A percentile compares a stretch with the other conserved stretches of the same genome.
These are phyloP conservation scores for Coccomyxa sp. DNA, from an alignment of 139 green algal species.

Conservation along the genomic window DNA sequence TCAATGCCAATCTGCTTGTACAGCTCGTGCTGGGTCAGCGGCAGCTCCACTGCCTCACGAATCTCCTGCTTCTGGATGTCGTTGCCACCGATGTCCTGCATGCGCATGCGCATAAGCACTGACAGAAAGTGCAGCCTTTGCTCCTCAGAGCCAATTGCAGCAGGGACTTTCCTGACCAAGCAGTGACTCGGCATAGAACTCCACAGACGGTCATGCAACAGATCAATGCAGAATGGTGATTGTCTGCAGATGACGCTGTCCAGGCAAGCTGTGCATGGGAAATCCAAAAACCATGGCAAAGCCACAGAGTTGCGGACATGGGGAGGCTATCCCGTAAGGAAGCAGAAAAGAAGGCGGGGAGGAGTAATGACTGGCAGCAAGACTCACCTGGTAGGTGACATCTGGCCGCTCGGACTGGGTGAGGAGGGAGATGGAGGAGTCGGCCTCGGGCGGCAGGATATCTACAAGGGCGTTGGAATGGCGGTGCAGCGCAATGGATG, in stretches of 20 bases:
- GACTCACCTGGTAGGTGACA: constrained; percentile 81
- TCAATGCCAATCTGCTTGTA: constrained; percentile 96
- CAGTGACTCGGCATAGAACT: not conserved
- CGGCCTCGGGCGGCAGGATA: constrained; percentile 96
- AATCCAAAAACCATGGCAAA: not conserved
- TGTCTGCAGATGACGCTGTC: not conserved
- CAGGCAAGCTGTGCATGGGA: not conserved
- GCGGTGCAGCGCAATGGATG: constrained; percentile 92
- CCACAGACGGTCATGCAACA: not conserved
- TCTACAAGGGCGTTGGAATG: constrained; percentile 99
- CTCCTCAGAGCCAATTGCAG: not conserved
- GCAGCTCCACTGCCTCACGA: constrained; percentile 97
- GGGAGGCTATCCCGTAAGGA: too few relatives aligned
- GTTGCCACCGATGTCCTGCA: constrained; percentile 93
- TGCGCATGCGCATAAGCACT: not conserved
- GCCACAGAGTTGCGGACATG: not conserved
- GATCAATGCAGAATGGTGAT: too few relatives aligned
- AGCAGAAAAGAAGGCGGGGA: too few relatives aligned
- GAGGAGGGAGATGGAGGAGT: constrained; percentile 95
- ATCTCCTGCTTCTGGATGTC: constrained; percentile 99
- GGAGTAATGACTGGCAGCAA: not conserved
- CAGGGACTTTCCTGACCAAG: not conserved
- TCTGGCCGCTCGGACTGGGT: constrained; percentile 87
- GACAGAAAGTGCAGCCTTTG: not conserved
- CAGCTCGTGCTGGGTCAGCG: constrained; percentile 91